Percentiles rank a stretch among this genome's conserved stretches.
Evolutionary conservation across 352 stramenopile genomes (phyloP).

Genomic region (Phytophthora melonis): DNA sequence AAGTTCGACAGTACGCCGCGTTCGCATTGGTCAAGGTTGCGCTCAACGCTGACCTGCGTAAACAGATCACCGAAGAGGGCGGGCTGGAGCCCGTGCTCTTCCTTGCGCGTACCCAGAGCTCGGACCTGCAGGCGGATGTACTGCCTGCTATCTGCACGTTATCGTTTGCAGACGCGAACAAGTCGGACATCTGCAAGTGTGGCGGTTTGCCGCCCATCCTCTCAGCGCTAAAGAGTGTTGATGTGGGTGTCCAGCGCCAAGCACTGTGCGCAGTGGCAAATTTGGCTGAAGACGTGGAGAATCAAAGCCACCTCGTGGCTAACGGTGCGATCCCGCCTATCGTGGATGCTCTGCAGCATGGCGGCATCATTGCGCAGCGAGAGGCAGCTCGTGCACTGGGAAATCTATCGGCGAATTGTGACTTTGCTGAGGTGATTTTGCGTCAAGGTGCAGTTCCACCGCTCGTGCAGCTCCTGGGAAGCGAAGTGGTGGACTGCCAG

Average conservation of each 20-base stretch:
- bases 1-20: slow-evolving; percentile 96
- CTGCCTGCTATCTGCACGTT: slow-evolving; percentile 93
- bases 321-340: slow-evolving; percentile 89
- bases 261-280: slow-evolving; percentile 96
- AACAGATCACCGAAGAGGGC: slow-evolving; percentile 95
- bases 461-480: slow-evolving; percentile 91
- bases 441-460: slow-evolving; percentile 83
- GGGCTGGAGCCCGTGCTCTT: slow-evolving; percentile 97
- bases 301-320: slow-evolving; percentile 93
- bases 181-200: slow-evolving; percentile 94
- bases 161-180: slow-evolving; percentile 94
- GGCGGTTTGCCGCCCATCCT: slow-evolving; percentile 93
- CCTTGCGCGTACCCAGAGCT: slow-evolving; percentile 93
- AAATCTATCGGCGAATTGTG: slow-evolving; percentile 96
- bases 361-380: slow-evolving; percentile 86
- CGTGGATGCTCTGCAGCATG: slow-evolving; percentile 82
- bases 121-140: slow-evolving; percentile 92
- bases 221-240: slow-evolving; percentile 67
- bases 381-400: slow-evolving; percentile 94
- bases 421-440: slow-evolving; percentile 95
- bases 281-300: slow-evolving; percentile 94
- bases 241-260: slow-evolving; percentile 90
- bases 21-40: slow-evolving; percentile 97
- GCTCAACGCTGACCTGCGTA: slow-evolving; percentile 94
- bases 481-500: slow-evolving; percentile 92